Evolutionary conservation across 2,329 filamentous ascomycete genomes (phyloP).

Genomic region (Albophoma yamanashiensis): DNA sequence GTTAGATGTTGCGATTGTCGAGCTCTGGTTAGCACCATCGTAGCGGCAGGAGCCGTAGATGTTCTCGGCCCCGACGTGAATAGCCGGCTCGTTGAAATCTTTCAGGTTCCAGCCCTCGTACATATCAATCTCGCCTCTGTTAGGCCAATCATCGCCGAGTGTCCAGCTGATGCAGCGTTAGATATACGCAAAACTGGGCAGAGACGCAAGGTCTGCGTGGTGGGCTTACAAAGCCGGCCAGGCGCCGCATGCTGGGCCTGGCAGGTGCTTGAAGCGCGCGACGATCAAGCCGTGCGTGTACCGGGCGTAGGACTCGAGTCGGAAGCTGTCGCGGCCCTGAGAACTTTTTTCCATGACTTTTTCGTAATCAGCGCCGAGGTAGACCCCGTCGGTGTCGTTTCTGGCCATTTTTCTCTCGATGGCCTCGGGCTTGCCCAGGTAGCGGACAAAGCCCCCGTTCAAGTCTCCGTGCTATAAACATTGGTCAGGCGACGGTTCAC

Average conservation of each 20-base stretch:
- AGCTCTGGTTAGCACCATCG: not conserved
- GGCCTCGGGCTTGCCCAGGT: slow-evolving; percentile 17
- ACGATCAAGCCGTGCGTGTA: slow-evolving; percentile 61
- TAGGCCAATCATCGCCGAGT: slow-evolving; percentile 44
- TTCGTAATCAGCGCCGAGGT: slow-evolving; percentile 25
- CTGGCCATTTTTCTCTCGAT: slow-evolving; percentile 21
- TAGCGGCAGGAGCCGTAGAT: not conserved
- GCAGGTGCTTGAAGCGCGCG: slow-evolving; percentile 59
- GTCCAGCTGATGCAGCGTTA: slow-evolving; percentile 30
- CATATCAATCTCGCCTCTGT: slow-evolving; percentile 54
- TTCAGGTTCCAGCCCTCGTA: slow-evolving; percentile 55
- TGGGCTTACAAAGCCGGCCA: slow-evolving; percentile 56
- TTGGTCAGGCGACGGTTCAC: slow-evolving; percentile 6
- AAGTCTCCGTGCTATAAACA: slow-evolving; percentile 35
- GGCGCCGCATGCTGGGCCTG: slow-evolving; percentile 51
- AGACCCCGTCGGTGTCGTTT: slow-evolving; percentile 20
- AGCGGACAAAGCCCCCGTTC: slow-evolving; percentile 56
- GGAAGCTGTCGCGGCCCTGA: slow-evolving; percentile 44
- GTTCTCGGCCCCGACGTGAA: not conserved
- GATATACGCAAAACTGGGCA: too few relatives aligned
- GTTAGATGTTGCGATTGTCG: not conserved
- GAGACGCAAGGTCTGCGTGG: too few relatives aligned
- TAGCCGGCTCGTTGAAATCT: slow-evolving; percentile 25
- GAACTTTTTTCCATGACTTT: slow-evolving; percentile 6
- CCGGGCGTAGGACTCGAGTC: slow-evolving; percentile 49